These are phyloP conservation scores for Acanthamoeba sp. DNA, from an alignment of 208 protist genomes.

Conservation along the genomic window DNA sequence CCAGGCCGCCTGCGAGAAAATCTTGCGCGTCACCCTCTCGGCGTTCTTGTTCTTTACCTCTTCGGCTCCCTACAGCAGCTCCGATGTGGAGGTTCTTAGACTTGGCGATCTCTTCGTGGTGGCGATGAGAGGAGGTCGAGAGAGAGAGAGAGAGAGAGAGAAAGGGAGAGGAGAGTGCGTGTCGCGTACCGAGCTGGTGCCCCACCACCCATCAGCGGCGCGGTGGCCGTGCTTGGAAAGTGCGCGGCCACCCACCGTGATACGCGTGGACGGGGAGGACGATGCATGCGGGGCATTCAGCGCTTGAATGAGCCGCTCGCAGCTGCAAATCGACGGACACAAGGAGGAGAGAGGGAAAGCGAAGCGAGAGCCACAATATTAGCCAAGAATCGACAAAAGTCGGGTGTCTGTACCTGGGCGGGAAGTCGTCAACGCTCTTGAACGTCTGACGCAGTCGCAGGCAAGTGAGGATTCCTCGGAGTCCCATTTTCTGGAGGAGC, in stretches of 20 bases:
- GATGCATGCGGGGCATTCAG: constrained; percentile 36
- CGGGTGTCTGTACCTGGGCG: constrained; percentile 32
- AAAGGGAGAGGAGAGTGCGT: background rate
- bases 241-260: constrained; percentile 3
- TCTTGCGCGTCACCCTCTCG: constrained; percentile 40
- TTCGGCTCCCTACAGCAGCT: constrained; percentile 17
- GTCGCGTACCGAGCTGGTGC: constrained; percentile 20
- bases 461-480: constrained; percentile 43
- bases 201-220: constrained; percentile 48
- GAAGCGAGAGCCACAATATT: background rate
- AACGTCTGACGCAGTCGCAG: constrained; percentile 45
- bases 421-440: constrained; percentile 67
- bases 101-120: too few species aligned
- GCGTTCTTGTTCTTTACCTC: constrained; percentile 67
- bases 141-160: too few species aligned
- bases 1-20: constrained; percentile 45
- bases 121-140: background rate
- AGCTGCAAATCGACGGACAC: background rate
- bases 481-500: background rate
- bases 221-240: constrained; percentile 65
- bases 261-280: background rate
- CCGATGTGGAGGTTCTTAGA: too few species aligned
- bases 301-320: constrained; percentile 43
- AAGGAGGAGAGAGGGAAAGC: too few species aligned
- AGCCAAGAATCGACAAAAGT: background rate